Base-by-base conservation (phyloP, 2,329 filamentous ascomycete genomes). In the Fusarium falciforme region DNA sequence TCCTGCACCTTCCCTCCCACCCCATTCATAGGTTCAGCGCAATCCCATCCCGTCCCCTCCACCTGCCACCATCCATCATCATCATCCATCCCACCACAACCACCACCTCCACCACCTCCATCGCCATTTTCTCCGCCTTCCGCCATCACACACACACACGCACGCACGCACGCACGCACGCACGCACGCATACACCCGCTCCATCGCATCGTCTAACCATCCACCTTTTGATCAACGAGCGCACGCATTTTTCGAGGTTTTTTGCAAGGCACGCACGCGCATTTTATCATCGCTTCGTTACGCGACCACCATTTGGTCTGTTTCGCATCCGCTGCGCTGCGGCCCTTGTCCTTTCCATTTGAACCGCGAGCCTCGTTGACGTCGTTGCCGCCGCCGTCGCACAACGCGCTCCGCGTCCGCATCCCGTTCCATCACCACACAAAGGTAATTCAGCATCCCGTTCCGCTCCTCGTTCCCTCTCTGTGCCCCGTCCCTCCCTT, bases 341-440 rank as follows among this genome's bases (percentile, higher is more conserved):
- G 5, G 44, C 59, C 68, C 36, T 27, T 58, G 29, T 55, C 49
- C 58, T 61, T 54, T 44, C 25, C 25, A 52, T 52, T 52, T 27
- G 58, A 61, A 61, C 65, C 55, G 59, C 55, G 63, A 70, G 55
- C 67, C 62, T 76, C 71, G 61, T 68, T 68, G 66, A 67, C 66
- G 54, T 77, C 75, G 65, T 68, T 76, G 65, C 64, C 64, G 70
- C 65, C 66, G 60, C 57, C 57, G 77, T 78, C 70, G 77, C 75
- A 78, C 77, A 78, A 78, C 77, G 69, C 75, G 77, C 74, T 74
- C 73, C 76, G 74, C 74, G 68, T 74, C 72, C 67, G 64, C 74
- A 65, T 74, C 64, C 61, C 66, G 57, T 47, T 72, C 58, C 44
- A 76, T 78, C 76, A 76, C 76, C 76, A 75, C 71, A 70, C 62